phyloP scores from a whole-genome alignment of 2,329 filamentous ascomycete species.

The Phialocephala sp. region DNA sequence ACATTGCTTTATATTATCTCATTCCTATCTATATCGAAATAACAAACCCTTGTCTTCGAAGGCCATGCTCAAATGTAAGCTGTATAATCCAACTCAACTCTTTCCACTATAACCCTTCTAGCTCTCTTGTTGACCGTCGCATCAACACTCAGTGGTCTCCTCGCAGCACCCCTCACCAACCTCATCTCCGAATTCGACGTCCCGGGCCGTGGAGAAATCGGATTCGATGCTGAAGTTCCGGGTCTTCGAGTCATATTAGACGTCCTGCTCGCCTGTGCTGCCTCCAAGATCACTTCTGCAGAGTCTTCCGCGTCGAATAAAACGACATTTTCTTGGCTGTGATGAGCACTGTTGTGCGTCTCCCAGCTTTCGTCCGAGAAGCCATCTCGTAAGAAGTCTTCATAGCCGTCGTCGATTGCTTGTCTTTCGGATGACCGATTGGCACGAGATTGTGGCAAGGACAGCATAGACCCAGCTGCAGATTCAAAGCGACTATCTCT shows the following conservation, averaged over 20 bases:
- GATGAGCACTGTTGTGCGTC: slow-evolving; percentile 24
- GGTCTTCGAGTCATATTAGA: slow-evolving; percentile 11
- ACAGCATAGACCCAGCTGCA: slow-evolving; percentile 27
- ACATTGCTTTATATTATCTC: slow-evolving; percentile 13
- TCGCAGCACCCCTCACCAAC: slow-evolving; percentile 29
- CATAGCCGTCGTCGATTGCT: slow-evolving; percentile 21
- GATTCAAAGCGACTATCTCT: slow-evolving; percentile 40
- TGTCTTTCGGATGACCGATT: slow-evolving; percentile 8
- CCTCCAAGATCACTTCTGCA: slow-evolving; percentile 8
- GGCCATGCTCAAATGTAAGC: slow-evolving; percentile 32
- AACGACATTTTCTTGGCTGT: slow-evolving; percentile 27
- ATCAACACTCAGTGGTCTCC: slow-evolving; percentile 38
- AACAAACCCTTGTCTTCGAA: neutral
- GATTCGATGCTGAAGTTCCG: slow-evolving; percentile 15
- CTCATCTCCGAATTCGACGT: slow-evolving; percentile 24
- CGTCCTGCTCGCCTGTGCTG: slow-evolving; percentile 10
- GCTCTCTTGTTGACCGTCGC: slow-evolving; percentile 21
- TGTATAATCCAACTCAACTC: slow-evolving; percentile 27
- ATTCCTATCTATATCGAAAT: slow-evolving; percentile 3
- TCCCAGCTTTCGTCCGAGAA: slow-evolving; percentile 36
- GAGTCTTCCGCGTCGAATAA: slow-evolving; percentile 18
- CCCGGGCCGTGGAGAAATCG: slow-evolving; percentile 18
- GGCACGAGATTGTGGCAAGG: slow-evolving; percentile 23
- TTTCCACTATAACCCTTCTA: slow-evolving; percentile 25
- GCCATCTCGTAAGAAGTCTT: slow-evolving; percentile 29